Evolutionary conservation across 2,329 filamentous ascomycete species (phyloP), one percentile per base, ranked within the genome.

Genomic region (Botrytis fragariae): DNA sequence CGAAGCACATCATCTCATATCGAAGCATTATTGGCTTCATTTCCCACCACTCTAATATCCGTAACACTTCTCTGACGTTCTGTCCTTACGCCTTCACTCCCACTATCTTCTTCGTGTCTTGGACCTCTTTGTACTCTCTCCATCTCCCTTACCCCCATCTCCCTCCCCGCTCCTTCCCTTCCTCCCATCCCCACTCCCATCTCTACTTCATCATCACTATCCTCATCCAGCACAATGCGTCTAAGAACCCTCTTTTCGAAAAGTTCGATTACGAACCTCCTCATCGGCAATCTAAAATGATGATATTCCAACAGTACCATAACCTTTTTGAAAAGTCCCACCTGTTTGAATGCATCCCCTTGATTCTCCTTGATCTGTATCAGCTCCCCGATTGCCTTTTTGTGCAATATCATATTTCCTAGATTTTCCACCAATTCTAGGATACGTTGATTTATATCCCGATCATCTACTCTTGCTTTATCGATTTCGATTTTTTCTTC

Each of bases 211-310:
- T 81, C 78, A 32, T 77, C 76, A 59, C 76, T 79, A 14, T 82
- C 80, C 78, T 93, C 92, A 69, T 92, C 91, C 73, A 97, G 90
- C 20, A 99, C 92, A 74, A 98, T 93, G 76, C 90, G 89, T 76
- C 94, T 87, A 83, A 98, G 87, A 61, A 98, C 93, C 74, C 89
- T 91, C 83, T 95, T 96, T 79, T 98, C 95, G 79, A 99, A 99
- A 35, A 99, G 84, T 80, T 98, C 96, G 74, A 98, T 91, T 51
- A 97, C 92, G 83, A 97, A 95, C 63, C 95, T 91, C 75, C 95
- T 92, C 42, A 97, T 92, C 1, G 91, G 92, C 3, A 99, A 87
- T 35, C 94, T 89, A 82, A 96, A 98, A 80, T 97, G 94, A 79
- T 97, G 95, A 77, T 90, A 91, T 82, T 98, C 94, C 74, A 99